Conservation (phyloP, 306 rosid genomes). For the Pyrus pyrifolia region DNA sequence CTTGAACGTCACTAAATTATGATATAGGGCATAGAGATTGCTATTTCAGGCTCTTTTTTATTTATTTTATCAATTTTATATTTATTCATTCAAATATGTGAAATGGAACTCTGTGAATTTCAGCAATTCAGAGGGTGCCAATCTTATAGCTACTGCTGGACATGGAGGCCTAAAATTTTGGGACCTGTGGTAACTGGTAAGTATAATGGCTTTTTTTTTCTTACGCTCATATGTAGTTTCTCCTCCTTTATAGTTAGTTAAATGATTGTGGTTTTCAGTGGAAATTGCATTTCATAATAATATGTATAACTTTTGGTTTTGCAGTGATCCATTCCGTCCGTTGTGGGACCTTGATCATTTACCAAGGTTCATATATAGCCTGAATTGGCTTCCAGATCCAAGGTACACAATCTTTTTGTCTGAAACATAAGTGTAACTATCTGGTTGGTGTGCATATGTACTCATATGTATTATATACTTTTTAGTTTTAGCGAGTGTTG, state of each 20-base stretch:
- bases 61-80: not conserved
- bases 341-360: slow-evolving; percentile 63
- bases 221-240: not conserved
- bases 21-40: not conserved
- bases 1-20: not conserved
- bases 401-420: slow-evolving; percentile 39
- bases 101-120: slow-evolving; percentile 5
- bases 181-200: slow-evolving; percentile 89
- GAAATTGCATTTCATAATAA: slow-evolving; percentile 1
- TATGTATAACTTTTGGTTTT: slow-evolving; percentile 18
- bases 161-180: slow-evolving; percentile 91
- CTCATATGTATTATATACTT: too few relatives aligned
- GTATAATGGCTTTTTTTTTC: not conserved
- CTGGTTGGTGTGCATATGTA: not conserved
- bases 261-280: not conserved
- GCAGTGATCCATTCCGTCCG: slow-evolving; percentile 86
- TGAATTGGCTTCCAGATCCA: slow-evolving; percentile 80
- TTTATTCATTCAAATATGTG: not conserved
- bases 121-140: slow-evolving; percentile 67
- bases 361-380: slow-evolving; percentile 65
- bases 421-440: not conserved
- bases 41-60: not conserved
- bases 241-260: not conserved
- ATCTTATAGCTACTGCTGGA: slow-evolving; percentile 73
- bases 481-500: not conserved